Conservation (phyloP, 73 alveolate species). For the Symbiodinium pilosum region DNA sequence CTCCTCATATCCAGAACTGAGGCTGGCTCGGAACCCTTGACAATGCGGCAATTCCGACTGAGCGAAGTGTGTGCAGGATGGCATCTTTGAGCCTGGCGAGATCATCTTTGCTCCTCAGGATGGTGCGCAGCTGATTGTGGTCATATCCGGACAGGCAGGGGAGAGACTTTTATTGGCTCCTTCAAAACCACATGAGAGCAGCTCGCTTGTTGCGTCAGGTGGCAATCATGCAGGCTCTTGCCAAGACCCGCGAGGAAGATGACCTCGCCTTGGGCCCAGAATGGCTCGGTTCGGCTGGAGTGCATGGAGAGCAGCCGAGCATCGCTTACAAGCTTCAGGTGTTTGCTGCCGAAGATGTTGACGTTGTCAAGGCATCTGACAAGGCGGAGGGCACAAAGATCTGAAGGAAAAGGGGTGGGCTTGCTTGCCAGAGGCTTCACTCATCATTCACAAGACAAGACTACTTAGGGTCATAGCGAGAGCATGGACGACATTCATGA, state of each 20-base stretch:
- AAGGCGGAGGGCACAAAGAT: neutral
- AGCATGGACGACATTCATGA: no score
- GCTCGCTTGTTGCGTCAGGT: no score
- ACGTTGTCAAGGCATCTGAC: neutral
- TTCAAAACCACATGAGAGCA: neutral
- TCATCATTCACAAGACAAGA: no score
- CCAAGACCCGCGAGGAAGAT: conserved; percentile 46
- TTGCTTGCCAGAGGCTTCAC: no score
- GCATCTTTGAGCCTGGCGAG: conserved; percentile 68
- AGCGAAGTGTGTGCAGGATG: conserved; percentile 25
- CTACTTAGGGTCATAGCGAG: no score
- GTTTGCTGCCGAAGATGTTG: conserved; percentile 16
- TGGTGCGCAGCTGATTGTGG: conserved; percentile 72
- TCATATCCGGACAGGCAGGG: conserved; percentile 59
- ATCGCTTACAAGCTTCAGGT: neutral
- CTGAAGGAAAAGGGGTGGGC: no score
- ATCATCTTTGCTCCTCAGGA: conserved; percentile 75
- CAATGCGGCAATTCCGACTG: no score
- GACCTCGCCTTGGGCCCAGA: neutral
- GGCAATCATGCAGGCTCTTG: conserved; percentile 45
- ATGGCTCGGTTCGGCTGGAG: neutral
- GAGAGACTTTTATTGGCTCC: no score
- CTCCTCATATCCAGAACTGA: conserved; percentile 50
- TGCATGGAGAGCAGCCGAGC: neutral
- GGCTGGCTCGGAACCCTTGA: neutral